These are phyloP conservation scores for Kluyveromyces starmeri DNA, from an alignment of 805 yeast species.

Conservation along the genomic window DNA sequence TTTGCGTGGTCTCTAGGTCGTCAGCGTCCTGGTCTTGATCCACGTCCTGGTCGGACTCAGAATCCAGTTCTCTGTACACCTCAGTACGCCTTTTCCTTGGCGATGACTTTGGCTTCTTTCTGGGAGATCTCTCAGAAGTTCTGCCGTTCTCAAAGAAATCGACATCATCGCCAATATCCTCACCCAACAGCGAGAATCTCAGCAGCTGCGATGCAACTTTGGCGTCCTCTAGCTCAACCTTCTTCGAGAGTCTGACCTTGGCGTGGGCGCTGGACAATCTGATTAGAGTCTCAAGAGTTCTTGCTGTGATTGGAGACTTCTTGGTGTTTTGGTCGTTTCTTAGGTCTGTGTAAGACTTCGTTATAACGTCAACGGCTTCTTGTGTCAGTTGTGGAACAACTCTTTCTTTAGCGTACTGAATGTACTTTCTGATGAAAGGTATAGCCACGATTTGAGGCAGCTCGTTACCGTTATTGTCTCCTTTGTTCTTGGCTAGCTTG, in stretches of 20 bases:
- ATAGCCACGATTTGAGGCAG: conserved; percentile 54
- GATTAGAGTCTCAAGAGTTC: conserved; percentile 91
- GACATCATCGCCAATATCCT: conserved; percentile 22
- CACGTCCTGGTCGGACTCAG: conserved; percentile 24
- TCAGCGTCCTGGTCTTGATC: conserved; percentile 17
- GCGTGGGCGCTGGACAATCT: conserved; percentile 97
- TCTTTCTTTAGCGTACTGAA: conserved; percentile 89
- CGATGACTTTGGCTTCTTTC: conserved; percentile 27
- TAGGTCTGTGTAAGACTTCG: conserved; percentile 66
- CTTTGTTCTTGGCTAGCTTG: conserved; percentile 31
- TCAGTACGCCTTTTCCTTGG: conserved; percentile 28
- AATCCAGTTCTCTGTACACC: conserved; percentile 28
- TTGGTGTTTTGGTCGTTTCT: conserved; percentile 75
- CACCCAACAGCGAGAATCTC: conserved; percentile 67
- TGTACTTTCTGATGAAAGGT: conserved; percentile 81
- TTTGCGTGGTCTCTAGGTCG: neutral
- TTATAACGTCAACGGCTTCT: conserved; percentile 73
- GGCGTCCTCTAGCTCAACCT: conserved; percentile 72
- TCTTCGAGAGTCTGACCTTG: conserved; percentile 76
- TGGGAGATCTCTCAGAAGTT: conserved; percentile 28
- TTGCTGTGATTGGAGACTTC: conserved; percentile 95
- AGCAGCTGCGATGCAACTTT: conserved; percentile 75
- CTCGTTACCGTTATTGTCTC: conserved; percentile 28
- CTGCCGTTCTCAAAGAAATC: conserved; percentile 19
- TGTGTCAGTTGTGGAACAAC: conserved; percentile 70